These are phyloP conservation scores for Collybia mongolica DNA, from an alignment of 768 basidiomycete genomes.

Conservation along the genomic window DNA sequence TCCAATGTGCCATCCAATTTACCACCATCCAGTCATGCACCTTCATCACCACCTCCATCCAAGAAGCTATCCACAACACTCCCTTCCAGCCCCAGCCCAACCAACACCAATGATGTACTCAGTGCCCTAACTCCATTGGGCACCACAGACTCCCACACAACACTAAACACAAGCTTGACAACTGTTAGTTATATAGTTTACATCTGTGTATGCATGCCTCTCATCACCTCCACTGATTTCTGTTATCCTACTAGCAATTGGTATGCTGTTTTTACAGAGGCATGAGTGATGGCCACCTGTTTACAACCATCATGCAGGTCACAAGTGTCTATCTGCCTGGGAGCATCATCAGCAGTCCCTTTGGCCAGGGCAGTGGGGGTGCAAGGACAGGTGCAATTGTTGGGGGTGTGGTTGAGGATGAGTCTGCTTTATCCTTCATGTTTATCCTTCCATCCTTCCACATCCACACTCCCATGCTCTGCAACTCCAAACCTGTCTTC, in stretches of 20 bases:
- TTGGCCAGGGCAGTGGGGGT: not conserved
- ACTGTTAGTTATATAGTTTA: not conserved
- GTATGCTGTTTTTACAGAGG: not conserved
- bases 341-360: constrained; percentile 12
- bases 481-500: too few relatives aligned
- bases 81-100: not conserved
- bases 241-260: too few relatives aligned
- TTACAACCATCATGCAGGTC: constrained; percentile 21
- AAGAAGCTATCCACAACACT: not conserved
- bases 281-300: constrained; percentile 23
- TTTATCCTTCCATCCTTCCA: too few relatives aligned
- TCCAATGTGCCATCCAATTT: not conserved
- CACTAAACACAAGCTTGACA: constrained; percentile 1
- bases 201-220: not conserved
- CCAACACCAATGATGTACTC: not conserved
- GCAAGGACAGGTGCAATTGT: constrained; percentile 43
- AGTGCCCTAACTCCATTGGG: not conserved
- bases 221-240: not conserved
- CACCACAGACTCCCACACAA: not conserved
- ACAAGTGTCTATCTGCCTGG: constrained; percentile 27
- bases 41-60: not conserved
- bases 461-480: too few relatives aligned
- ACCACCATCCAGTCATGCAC: not conserved
- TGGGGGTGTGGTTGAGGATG: constrained; percentile 52
- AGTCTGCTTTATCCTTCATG: constrained; percentile 6